Base-by-base conservation (phyloP, 2,329 filamentous ascomycete genomes). In the Pseudogymnoascus sp. region DNA sequence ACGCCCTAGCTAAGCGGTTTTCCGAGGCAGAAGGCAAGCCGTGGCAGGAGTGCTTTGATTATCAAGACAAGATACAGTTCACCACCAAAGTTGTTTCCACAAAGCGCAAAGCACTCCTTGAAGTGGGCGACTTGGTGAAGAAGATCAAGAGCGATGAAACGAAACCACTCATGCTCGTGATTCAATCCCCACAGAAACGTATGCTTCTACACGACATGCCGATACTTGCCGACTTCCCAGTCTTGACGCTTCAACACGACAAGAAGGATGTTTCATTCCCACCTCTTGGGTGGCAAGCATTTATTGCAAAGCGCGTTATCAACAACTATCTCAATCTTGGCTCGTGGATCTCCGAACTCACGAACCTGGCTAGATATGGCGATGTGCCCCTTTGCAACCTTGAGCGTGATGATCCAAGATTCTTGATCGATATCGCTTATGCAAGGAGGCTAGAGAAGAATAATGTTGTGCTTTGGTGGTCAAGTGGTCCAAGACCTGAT, bases 391-490 rank as follows among this genome's bases (percentile, higher is more conserved):
- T 99, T 6, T 98, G 95, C 77, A 99, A 99, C 71, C 79, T 99
- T 34, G 95, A 98, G 75, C 88, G 88, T 48, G 95, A 98, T 69
- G 95, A 99, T 71, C 93, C 95, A 28, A 86, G 92, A 2, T 98
- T 95, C 78, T 79, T 99, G 63, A 99, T 99, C 70, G 95, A 99
- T 73, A 86, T 99, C 63, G 90, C 93, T 0, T 99, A 98, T 74
- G 95, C 95, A 0, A 83, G 96, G 64, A 85, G 93, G 16, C 79
- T 99, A 62, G 92, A 96, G 72, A 89, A 90, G 68, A 96, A 93
- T 73, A 92, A 93, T 64, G 91, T 99, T 1, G 90, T 99, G 5
- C 80, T 99, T 6, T 99, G 95, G 95, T 99, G 95, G 95, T 98
- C 93, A 16, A 82, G 85, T 8, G 88, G 89, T 6, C 86, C 93